These are phyloP conservation scores for Phytophthora quininea DNA, from an alignment of 352 stramenopile species.

Conservation along the genomic window DNA sequence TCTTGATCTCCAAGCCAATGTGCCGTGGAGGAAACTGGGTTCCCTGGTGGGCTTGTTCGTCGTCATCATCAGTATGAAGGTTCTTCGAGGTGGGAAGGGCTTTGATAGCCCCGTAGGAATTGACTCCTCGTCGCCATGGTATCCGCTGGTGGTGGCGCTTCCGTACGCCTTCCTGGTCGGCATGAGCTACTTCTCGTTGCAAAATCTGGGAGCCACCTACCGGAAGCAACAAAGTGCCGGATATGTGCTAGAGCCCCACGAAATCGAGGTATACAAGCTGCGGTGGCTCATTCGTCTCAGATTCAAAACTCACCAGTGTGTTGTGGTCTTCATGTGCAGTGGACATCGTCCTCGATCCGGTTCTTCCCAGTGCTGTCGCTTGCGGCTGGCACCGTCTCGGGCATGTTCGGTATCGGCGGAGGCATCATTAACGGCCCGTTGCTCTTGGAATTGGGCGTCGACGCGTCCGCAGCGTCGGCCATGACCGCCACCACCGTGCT, in stretches of 20 bases:
- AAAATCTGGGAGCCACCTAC: slow-evolving; percentile 57
- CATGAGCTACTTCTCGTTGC: slow-evolving; percentile 70
- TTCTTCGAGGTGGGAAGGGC: slow-evolving; percentile 91
- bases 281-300: slow-evolving; percentile 14
- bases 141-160: slow-evolving; percentile 67
- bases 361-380: slow-evolving; percentile 92
- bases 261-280: slow-evolving; percentile 42
- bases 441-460: slow-evolving; percentile 94
- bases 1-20: slow-evolving; percentile 38
- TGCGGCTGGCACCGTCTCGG: slow-evolving; percentile 90
- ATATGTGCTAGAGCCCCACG: slow-evolving; percentile 54
- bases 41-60: slow-evolving; percentile 88
- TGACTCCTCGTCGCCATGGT: slow-evolving; percentile 75
- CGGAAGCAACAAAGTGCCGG: slow-evolving; percentile 54
- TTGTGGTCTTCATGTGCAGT: slow-evolving; percentile 29
- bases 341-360: slow-evolving; percentile 63
- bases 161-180: slow-evolving; percentile 77
- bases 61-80: slow-evolving; percentile 90
- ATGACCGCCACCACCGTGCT: slow-evolving; percentile 87
- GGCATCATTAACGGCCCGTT: slow-evolving; percentile 95
- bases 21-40: slow-evolving; percentile 81
- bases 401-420: slow-evolving; percentile 96
- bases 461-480: slow-evolving; percentile 81
- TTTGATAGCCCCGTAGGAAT: slow-evolving; percentile 92
- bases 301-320: not conserved